A percentile compares a stretch with the other conserved stretches of the same genome.
phyloP scores from a whole-genome alignment of 2,329 filamentous ascomycete species.

The Hirsutella minnesotensis region DNA sequence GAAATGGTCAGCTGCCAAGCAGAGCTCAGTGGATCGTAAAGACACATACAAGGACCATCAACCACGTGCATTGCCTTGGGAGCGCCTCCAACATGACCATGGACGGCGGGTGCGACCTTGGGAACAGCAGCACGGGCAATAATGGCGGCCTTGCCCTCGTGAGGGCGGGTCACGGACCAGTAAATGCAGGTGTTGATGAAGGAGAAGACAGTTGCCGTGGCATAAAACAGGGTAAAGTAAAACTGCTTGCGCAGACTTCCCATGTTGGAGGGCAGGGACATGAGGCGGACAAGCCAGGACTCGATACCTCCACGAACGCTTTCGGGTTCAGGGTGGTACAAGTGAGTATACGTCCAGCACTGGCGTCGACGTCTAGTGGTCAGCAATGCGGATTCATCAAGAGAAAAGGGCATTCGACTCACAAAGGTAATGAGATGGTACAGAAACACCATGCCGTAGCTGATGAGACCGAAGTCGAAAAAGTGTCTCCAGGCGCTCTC shows the following conservation, averaged over 20 bases:
- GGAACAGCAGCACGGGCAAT: neutral
- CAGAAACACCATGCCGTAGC: slow-evolving; percentile 27
- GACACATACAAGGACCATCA: slow-evolving; percentile 1
- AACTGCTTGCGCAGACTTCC: slow-evolving; percentile 28
- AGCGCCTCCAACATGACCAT: neutral
- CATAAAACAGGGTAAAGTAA: slow-evolving; percentile 40
- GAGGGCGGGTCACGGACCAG: slow-evolving; percentile 29
- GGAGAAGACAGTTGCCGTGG: slow-evolving; percentile 29
- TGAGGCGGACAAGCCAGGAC: slow-evolving; percentile 22
- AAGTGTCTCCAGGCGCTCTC: slow-evolving; percentile 28
- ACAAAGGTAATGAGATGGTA: slow-evolving; percentile 37
- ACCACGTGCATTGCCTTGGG: neutral
- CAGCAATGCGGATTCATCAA: neutral
- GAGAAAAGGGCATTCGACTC: slow-evolving; percentile 13
- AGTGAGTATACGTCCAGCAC: slow-evolving; percentile 40
- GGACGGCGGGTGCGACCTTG: neutral
- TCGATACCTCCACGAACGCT: slow-evolving; percentile 23
- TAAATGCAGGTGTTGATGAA: slow-evolving; percentile 40
- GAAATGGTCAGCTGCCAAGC: slow-evolving; percentile 7
- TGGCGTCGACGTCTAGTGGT: slow-evolving; percentile 9
- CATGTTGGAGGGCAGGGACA: slow-evolving; percentile 34
- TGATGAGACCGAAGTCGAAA: slow-evolving; percentile 38
- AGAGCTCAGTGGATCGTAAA: neutral
- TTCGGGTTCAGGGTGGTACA: slow-evolving; percentile 32
- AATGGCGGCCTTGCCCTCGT: slow-evolving; percentile 8